phyloP scores from a whole-genome alignment of 2,329 filamentous ascomycete genomes.

The Trichoderma arundinaceum region DNA sequence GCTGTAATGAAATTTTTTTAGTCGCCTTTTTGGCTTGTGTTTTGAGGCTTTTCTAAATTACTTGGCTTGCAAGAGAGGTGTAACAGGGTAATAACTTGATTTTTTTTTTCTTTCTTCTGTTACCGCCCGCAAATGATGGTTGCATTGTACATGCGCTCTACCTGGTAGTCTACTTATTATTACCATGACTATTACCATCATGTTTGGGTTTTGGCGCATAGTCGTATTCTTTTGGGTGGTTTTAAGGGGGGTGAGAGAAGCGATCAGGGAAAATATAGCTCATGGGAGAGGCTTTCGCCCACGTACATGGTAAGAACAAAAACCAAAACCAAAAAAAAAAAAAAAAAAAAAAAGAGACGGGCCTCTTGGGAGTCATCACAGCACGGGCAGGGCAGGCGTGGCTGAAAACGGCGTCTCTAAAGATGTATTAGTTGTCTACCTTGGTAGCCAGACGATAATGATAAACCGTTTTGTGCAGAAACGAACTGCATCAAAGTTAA shows the following conservation, averaged over 20 bases:
- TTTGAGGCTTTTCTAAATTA: not conserved
- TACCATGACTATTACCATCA: not conserved
- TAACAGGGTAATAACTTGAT: conserved; percentile 1
- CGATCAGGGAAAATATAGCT: not conserved
- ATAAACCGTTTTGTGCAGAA: conserved; percentile 2
- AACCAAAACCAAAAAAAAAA: not conserved
- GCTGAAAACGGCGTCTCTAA: not conserved
- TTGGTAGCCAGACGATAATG: not conserved
- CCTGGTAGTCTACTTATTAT: not conserved
- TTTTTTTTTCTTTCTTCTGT: not conserved
- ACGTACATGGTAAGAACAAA: not conserved
- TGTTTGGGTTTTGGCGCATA: not conserved
- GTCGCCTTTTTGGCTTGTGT: not conserved
- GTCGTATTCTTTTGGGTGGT: not conserved
- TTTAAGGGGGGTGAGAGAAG: not conserved
- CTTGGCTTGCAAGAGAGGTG: not conserved
- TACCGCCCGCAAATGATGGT: not conserved
- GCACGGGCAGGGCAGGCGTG: not conserved
- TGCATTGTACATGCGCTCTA: not conserved
- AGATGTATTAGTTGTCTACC: not conserved
- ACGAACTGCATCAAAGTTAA: not conserved
- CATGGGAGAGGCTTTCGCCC: not conserved
- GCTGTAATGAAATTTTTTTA: not conserved
- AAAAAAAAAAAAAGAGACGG: not conserved
- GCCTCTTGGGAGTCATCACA: not conserved